A percentile compares a stretch with the other conserved stretches of the same genome.
phyloP scores from a whole-genome alignment of 257 asterid genomes.

The Striga asiatica region DNA sequence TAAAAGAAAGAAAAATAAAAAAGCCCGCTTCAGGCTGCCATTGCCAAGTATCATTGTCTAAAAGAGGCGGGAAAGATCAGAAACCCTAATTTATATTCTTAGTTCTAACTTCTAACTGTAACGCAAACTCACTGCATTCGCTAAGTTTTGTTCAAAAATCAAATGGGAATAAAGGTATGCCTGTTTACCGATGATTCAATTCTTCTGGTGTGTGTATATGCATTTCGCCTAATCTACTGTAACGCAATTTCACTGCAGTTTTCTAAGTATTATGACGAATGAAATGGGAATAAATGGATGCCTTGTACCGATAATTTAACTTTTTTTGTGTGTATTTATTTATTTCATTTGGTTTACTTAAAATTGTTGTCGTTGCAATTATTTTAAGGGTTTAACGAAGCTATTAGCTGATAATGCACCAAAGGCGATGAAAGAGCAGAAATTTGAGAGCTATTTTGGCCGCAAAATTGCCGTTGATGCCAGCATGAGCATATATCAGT shows the following conservation, averaged over 20 bases:
- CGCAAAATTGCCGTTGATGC: constrained; percentile 96
- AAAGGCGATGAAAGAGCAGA: constrained; percentile 80
- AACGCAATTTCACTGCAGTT: background rate
- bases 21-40: background rate
- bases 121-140: background rate
- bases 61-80: constrained; percentile 32
- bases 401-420: constrained; percentile 95
- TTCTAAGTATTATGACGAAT: constrained; percentile 16
- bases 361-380: background rate
- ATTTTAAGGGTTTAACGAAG: constrained; percentile 82
- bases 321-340: background rate
- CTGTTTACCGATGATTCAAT: background rate
- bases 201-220: background rate
- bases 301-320: background rate
- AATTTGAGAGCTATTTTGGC: constrained; percentile 91
- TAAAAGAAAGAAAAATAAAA: background rate
- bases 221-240: background rate
- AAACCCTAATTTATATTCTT: constrained; percentile 15
- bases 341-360: background rate
- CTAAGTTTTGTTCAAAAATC: constrained; percentile 18
- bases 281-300: constrained; percentile 37
- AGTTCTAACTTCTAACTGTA: background rate
- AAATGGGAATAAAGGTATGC: constrained; percentile 37
- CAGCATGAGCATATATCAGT: constrained; percentile 98
- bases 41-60: background rate